Conservation (phyloP, 768 basidiomycete genomes). For the Sporobolomyces pararoseus region DNA sequence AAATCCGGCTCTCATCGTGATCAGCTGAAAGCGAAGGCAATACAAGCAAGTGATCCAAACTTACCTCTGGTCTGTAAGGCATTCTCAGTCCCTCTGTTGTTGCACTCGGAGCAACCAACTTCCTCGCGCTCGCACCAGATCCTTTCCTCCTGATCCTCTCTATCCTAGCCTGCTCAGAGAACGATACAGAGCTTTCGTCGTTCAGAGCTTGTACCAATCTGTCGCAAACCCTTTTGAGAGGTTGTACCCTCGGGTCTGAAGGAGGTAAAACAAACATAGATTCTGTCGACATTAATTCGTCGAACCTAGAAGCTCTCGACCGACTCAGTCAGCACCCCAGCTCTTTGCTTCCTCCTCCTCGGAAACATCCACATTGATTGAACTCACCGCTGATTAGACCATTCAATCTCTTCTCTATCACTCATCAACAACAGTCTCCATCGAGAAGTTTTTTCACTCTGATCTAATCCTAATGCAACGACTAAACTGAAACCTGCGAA, state of each 20-base stretch:
- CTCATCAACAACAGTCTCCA: conserved; percentile 55
- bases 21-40: neutral
- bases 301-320: conserved; percentile 45
- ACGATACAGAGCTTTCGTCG: conserved; percentile 46
- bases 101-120: conserved; percentile 31
- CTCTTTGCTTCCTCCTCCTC: neutral
- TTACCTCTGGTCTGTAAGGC: conserved; percentile 49
- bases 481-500: conserved; percentile 52
- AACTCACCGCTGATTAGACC: conserved; percentile 47
- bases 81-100: conserved; percentile 44
- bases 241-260: conserved; percentile 48
- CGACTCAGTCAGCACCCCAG: neutral
- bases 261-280: conserved; percentile 49
- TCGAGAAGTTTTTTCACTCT: conserved; percentile 50
- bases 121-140: conserved; percentile 22
- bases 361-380: no score
- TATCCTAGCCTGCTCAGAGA: conserved; percentile 47
- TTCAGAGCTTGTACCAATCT: conserved; percentile 51
- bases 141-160: conserved; percentile 14
- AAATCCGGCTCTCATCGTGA: neutral
- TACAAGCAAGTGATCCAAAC: neutral
- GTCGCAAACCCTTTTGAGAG: conserved; percentile 50
- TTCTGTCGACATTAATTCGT: conserved; percentile 50
- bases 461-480: conserved; percentile 53
- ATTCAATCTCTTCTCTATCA: conserved; percentile 53